These are phyloP conservation scores for Ricinus communis DNA, from an alignment of 345 rosid species.

Conservation along the genomic window DNA sequence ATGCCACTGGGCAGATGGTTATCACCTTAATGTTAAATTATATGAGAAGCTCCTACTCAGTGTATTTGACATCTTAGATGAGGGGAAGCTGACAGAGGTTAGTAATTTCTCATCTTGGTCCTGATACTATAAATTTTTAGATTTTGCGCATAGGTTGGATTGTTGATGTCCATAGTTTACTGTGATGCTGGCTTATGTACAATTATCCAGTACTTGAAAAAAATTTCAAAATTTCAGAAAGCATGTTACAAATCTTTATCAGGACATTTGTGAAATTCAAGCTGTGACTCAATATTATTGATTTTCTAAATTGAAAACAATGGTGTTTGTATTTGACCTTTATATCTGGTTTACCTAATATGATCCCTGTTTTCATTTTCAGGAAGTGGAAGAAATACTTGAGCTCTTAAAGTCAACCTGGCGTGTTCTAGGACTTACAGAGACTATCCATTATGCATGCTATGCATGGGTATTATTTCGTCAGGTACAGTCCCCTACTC, in stretches of 20 bases:
- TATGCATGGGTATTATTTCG: conserved; percentile 87
- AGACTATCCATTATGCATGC: conserved; percentile 93
- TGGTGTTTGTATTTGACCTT: not conserved
- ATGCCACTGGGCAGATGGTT: conserved; percentile 99
- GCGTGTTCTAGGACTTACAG: conserved; percentile 94
- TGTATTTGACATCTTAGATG: conserved; percentile 89
- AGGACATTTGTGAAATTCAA: not conserved
- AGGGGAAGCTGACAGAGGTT: conserved; percentile 95
- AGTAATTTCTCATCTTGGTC: conserved; percentile 25
- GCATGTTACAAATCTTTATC: not conserved
- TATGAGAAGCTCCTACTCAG: conserved; percentile 90
- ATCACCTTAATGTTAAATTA: conserved; percentile 83
- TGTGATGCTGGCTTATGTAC: not conserved
- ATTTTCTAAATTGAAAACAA: not conserved
- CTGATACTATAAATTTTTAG: conserved; percentile 5
- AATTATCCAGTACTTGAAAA: not conserved
- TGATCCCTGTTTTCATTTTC: conserved; percentile 6
- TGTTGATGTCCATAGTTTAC: not conserved
- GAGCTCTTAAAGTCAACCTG: conserved; percentile 95
- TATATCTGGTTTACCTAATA: not conserved
- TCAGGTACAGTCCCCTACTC: conserved; percentile 54
- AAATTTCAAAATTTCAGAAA: not conserved
- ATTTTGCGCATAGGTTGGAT: not conserved
- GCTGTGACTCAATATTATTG: not conserved
- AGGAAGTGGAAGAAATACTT: conserved; percentile 98